Evolutionary conservation across 2,329 filamentous ascomycete species (phyloP).

Genomic region (Stemphylium vesicarium): DNA sequence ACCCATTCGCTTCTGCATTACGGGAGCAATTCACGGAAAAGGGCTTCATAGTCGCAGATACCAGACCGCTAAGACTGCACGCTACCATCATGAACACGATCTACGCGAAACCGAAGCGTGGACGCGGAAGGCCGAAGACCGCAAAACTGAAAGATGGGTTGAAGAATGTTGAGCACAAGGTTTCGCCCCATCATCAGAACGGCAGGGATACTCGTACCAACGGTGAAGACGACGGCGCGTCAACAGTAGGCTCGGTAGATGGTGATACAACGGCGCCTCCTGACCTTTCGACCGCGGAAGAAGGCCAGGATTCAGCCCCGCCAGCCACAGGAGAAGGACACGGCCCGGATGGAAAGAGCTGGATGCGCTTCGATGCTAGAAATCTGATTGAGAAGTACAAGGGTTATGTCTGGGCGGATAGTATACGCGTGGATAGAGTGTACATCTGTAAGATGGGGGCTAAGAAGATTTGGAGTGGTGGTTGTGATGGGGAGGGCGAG

Average conservation of each 20-base stretch:
- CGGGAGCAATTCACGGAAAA: slow-evolving; percentile 61
- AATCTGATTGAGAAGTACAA: slow-evolving; percentile 61
- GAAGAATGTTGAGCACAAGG: not conserved
- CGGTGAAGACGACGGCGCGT: slow-evolving; percentile 7
- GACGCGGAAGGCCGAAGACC: slow-evolving; percentile 33
- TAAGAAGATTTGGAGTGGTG: slow-evolving; percentile 61
- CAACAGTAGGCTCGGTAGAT: slow-evolving; percentile 7
- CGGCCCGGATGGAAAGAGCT: slow-evolving; percentile 30
- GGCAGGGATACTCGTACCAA: not conserved
- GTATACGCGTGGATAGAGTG: slow-evolving; percentile 71
- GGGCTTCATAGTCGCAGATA: slow-evolving; percentile 64
- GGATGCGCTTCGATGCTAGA: slow-evolving; percentile 52
- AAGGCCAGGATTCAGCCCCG: not conserved
- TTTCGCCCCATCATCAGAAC: slow-evolving; percentile 6
- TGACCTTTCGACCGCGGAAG: not conserved
- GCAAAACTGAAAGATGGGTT: slow-evolving; percentile 1
- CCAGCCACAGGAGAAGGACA: slow-evolving; percentile 8
- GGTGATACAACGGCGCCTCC: not conserved
- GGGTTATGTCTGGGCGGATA: slow-evolving; percentile 73
- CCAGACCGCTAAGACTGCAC: slow-evolving; percentile 74
- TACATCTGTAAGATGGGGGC: slow-evolving; percentile 90
- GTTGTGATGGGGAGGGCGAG: slow-evolving; percentile 51
- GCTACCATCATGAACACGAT: slow-evolving; percentile 87
- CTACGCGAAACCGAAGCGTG: slow-evolving; percentile 64
- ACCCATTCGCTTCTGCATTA: slow-evolving; percentile 64